Conservation (phyloP, 768 basidiomycete genomes). For the Mycena alexandri region DNA sequence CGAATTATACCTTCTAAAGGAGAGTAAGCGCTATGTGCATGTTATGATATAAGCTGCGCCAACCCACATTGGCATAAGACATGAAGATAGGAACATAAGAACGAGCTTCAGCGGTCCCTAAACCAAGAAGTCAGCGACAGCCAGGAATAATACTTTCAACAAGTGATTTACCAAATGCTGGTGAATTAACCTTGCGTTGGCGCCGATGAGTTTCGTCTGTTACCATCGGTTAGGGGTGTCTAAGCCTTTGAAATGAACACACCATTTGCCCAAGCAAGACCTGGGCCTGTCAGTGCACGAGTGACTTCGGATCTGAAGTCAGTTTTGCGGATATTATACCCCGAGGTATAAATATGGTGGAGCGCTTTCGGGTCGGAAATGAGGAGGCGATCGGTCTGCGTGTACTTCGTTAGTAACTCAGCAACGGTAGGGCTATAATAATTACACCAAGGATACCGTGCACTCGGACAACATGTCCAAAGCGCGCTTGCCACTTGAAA, state of each 20-base stretch:
- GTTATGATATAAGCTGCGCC: slow-evolving; percentile 17
- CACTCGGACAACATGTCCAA: slow-evolving; percentile 57
- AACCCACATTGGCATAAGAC: slow-evolving; percentile 56
- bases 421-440: not conserved
- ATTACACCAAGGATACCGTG: slow-evolving; percentile 48
- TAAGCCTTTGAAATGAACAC: slow-evolving; percentile 20
- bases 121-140: too few species aligned
- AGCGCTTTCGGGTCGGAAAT: slow-evolving; percentile 70
- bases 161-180: slow-evolving; percentile 55
- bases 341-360: slow-evolving; percentile 55
- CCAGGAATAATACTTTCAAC: too few species aligned
- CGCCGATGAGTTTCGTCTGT: slow-evolving; percentile 63
- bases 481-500: slow-evolving; percentile 56
- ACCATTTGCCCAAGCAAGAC: slow-evolving; percentile 69
- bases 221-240: too few species aligned
- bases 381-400: slow-evolving; percentile 64
- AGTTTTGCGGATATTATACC: slow-evolving; percentile 68
- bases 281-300: slow-evolving; percentile 63
- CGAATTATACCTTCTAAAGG: not conserved
- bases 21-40: slow-evolving; percentile 35
- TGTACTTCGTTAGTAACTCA: not conserved
- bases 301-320: slow-evolving; percentile 63
- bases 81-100: slow-evolving; percentile 65
- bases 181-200: slow-evolving; percentile 66
- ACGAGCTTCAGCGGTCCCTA: slow-evolving; percentile 59